Evolutionary conservation across 306 rosid genomes (phyloP), one percentile per base, ranked within the genome.

Genomic region (Corylus heterophylla): DNA sequence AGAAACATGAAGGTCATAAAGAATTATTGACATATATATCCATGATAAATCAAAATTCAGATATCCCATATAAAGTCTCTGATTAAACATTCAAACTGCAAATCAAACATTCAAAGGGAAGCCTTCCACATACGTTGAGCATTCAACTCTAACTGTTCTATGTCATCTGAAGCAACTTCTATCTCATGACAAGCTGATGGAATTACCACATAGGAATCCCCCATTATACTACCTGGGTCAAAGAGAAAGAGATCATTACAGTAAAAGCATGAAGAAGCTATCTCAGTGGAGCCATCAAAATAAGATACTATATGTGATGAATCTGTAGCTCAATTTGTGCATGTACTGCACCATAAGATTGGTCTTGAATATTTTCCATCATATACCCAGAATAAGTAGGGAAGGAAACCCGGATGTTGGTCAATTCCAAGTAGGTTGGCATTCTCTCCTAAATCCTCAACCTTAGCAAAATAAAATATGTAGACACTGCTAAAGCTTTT

Each of bases 221-320:
- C 95, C 87, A 90, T 83, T 73, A 90, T 61, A 48, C 89, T 81
- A 82, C 97, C 95, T 92, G 89, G 58, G 83, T 61, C 11, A 48
- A 84, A 81, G 59, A 73, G 74, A 63, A 73, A 85, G 63, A 14
- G 55, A 69, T 72, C 49, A 54, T 55, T 69, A 17, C 44, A 48
- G 68, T 66, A 54, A 58, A 56, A 17, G 37, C 62, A 51, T 45
- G 73, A 52, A 4, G 37, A 74, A 74, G 56, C 71, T 74, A 71
- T 61, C n/a, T 50, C 12, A 13, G 22, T 22, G 29, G 68, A 29
- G 35, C 37, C 17, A 64, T 67, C 74, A 51, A 31, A 74, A 74
- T 27, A 42, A 51, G 55, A 61, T n/a, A 54, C 14, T 49, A 47
- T 79, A 71, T 64, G 64, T 45, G 50, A 61, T 61, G 22, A 77